Conservation (phyloP, 163 green algal genomes). For the Scenedesmus sp. region DNA sequence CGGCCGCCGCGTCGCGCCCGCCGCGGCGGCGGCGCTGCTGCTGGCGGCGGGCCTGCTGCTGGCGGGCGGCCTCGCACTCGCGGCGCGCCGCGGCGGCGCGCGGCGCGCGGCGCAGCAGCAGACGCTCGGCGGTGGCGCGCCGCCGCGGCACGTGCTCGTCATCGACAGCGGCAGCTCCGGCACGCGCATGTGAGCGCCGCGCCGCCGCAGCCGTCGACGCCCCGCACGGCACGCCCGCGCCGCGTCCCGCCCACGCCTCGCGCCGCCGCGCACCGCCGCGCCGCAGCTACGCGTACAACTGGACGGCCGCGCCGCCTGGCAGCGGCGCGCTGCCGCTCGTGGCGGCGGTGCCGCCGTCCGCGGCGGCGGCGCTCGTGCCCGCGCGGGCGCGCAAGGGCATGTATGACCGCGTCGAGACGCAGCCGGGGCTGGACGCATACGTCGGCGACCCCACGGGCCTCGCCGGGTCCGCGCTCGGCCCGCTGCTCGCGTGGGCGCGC, state of each 20-base stretch:
- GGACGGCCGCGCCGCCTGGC: slow-evolving; percentile 22
- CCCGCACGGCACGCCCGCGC: not conserved
- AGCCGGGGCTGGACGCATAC: slow-evolving; percentile 77
- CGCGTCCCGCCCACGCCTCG: too few species aligned
- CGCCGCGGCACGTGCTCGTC: slow-evolving; percentile 50
- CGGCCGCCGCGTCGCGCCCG: not conserved
- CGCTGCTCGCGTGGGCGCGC: slow-evolving; percentile 74
- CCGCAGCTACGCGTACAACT: slow-evolving; percentile 70
- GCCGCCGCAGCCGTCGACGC: not conserved
- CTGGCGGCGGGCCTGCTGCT: not conserved
- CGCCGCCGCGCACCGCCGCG: not conserved
- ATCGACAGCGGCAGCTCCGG: slow-evolving; percentile 80
- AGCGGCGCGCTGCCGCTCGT: slow-evolving; percentile 46
- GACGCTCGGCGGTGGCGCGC: too few species aligned
- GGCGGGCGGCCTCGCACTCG: not conserved
- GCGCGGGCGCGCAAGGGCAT: slow-evolving; percentile 51
- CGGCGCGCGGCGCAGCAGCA: not conserved
- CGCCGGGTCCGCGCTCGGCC: slow-evolving; percentile 53
- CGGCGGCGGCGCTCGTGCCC: slow-evolving; percentile 54
- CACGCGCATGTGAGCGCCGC: slow-evolving; percentile 67
- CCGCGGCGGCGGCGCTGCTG: too few species aligned
- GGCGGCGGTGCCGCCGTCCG: slow-evolving; percentile 53
- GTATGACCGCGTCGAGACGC: slow-evolving; percentile 83
- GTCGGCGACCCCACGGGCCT: slow-evolving; percentile 45
- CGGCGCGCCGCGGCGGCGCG: not conserved